Evolutionary conservation across 805 yeast species (phyloP).

Genomic region (Candida yuanshanica): DNA sequence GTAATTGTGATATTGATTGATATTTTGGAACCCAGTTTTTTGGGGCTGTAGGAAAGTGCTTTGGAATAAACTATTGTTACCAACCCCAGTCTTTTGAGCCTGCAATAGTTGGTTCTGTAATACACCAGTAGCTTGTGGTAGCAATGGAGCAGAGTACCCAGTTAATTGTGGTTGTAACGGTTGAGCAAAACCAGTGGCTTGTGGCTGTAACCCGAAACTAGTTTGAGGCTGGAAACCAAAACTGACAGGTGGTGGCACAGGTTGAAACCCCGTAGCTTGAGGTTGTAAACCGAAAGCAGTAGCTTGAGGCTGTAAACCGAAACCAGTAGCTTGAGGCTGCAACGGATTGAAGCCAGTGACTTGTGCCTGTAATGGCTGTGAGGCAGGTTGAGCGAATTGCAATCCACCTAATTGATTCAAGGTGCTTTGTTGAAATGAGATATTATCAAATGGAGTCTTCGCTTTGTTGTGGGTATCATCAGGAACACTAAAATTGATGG

Average conservation of each 20-base stretch:
- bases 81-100: conserved; percentile 62
- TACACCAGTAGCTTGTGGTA: conserved; percentile 29
- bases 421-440: conserved; percentile 24
- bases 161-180: conserved; percentile 35
- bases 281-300: conserved; percentile 21
- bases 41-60: conserved; percentile 27
- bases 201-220: conserved; percentile 39
- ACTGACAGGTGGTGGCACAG: conserved; percentile 10
- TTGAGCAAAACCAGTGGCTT: conserved; percentile 27
- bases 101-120: conserved; percentile 34
- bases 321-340: conserved; percentile 24
- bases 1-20: conserved; percentile 24
- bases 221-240: conserved; percentile 21
- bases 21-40: conserved; percentile 25
- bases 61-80: conserved; percentile 35
- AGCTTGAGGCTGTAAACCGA: conserved; percentile 26
- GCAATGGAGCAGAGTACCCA: conserved; percentile 27
- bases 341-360: conserved; percentile 26
- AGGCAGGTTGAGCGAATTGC: conserved; percentile 27
- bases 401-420: conserved; percentile 30
- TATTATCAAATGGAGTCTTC: conserved; percentile 37
- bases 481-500: conserved; percentile 73
- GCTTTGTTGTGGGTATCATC: conserved; percentile 33
- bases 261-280: conserved; percentile 21
- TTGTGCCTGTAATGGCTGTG: conserved; percentile 26